Base-by-base conservation (phyloP, 495 filamentous ascomycete genomes). In the Tuber magnatum region DNA sequence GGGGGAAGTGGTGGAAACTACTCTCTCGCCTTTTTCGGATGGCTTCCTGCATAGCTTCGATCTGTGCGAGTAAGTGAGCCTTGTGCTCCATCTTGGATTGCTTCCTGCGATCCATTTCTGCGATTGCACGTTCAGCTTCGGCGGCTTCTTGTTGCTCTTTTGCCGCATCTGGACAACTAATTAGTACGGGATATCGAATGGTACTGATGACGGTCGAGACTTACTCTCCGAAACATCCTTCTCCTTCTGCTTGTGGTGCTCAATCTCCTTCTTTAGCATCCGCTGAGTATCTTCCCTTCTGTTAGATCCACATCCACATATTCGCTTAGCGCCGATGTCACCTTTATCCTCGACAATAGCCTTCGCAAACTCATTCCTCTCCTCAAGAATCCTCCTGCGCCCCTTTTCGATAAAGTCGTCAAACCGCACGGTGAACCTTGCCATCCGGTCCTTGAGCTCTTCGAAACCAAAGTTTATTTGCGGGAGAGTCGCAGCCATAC, bases 401-500 rank as follows among this genome's bases (percentile, higher is more conserved):
- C 94, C 93, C 74, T 91, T 89, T 77, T 97, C 94, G 79, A 99
- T 97, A 81, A 97, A 97, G 10, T 90, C 90, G 81, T 98, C 95
- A 79, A 99, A 99, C 74, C 88, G 91, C 16, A 89, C 89, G 0
- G 93, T 98, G 83, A 99, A 99, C 71, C 91, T 91, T 41, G 92
- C 89, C 94, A 99, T 98, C 84, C 93, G 91, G 78, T 93, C 93
- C 84, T 94, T 94, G 76, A 99, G 86, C 76, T 97, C 94, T 75
- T 98, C 94, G 84, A 98, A 98, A 74, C 93, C 93, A 84, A 98
- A 97, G 84, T 95, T 93, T 84, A 97, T 92, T 83, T 86, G 92
- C 51, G 95, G 95, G 14, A 97, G 89, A 83, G 95, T 93, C 48
- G 93, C 92, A 87, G 74, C 51, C 76, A 80, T 81, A n/a, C 72